phyloP scores from a whole-genome alignment of 768 basidiomycete species.

The Tulasnella sp. region DNA sequence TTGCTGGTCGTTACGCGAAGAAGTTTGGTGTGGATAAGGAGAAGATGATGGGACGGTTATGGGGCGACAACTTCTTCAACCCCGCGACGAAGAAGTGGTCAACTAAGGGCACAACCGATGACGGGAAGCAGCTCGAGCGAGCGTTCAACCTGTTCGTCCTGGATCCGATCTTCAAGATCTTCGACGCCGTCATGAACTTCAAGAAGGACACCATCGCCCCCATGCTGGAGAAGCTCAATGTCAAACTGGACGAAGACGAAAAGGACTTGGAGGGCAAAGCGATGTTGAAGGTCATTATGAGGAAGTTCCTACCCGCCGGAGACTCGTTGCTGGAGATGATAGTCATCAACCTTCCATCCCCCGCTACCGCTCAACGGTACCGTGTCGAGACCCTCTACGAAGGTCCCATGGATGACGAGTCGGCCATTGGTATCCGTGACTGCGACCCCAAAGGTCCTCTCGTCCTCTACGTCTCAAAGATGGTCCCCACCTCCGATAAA shows the following conservation, averaged over 20 bases:
- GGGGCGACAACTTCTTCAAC: slow-evolving; percentile 99
- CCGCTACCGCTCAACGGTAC: slow-evolving; percentile 92
- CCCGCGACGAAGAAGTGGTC: slow-evolving; percentile 94
- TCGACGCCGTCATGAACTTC: slow-evolving; percentile 98
- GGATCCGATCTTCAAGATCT: slow-evolving; percentile 98
- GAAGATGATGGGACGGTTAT: slow-evolving; percentile 95
- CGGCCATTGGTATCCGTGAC: slow-evolving; percentile 94
- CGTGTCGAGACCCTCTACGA: slow-evolving; percentile 99
- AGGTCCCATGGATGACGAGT: slow-evolving; percentile 99
- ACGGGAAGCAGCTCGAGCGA: slow-evolving; percentile 90
- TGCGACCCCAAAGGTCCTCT: slow-evolving; percentile 95
- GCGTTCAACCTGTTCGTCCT: slow-evolving; percentile 98
- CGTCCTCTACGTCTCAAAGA: slow-evolving; percentile 98
- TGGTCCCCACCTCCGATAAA: slow-evolving; percentile 99
- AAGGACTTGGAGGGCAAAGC: slow-evolving; percentile 90
- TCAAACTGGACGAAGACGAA: slow-evolving; percentile 81
- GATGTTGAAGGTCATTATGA: slow-evolving; percentile 95
- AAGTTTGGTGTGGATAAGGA: slow-evolving; percentile 98
- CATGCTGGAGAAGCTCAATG: slow-evolving; percentile 93
- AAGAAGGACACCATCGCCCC: slow-evolving; percentile 77
- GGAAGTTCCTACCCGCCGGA: slow-evolving; percentile 98
- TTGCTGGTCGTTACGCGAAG: slow-evolving; percentile 88
- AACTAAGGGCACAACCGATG: slow-evolving; percentile 56
- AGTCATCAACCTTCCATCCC: slow-evolving; percentile 97
- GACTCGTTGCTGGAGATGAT: slow-evolving; percentile 99